Base-by-base conservation (phyloP, 331 rosid genomes). In the Acacia concinna region DNA sequence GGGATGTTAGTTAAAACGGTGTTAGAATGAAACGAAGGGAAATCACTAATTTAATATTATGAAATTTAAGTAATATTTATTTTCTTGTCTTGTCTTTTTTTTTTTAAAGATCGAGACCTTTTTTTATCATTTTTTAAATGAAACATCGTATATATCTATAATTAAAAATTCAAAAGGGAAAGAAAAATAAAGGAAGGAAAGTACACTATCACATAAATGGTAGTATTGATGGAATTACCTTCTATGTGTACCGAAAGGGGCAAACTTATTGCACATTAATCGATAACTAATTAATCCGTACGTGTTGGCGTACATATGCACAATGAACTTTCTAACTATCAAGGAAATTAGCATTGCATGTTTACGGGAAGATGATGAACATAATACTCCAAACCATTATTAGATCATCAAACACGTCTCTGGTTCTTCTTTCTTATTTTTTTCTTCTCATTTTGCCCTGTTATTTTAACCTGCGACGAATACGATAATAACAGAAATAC, bases 161-260 rank as follows among this genome's bases (percentile, higher is more conserved):
- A 51, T 8, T 21, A 8, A 52, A n/a, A n/a, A n/a, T 8, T 54
- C 8, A 3, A 23, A 56, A 23, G 6, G 63, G 31, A 56, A 20
- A 20, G 37, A 4, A 18, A 25, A 31, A 75, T 57, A 67, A 4
- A 23, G 27, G 9, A 67, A 38, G 18, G n/a, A 78, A 78, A 72
- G 62, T 64, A 67, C 59, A 63, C 4, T 72, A 38, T 69, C 41
- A 23, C 74, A 37, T 82, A 68, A 72, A 46, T 63, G 56, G 25
- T 46, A 47, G 25, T 34, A 59, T 40, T 67, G 13, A 35, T 73
- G 68, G 75, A 70, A 49, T 67, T 27, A 35, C 73, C 54, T 44
- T 78, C 47, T 59, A 34, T 78, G 6, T 2, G 46, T 37, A 27
- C 78, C 35, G 25, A 46, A 9, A 13, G 49, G 25, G 37, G 69